Base-by-base conservation (phyloP, 2,329 filamentous ascomycete genomes). In the Neonectria ditissima region DNA sequence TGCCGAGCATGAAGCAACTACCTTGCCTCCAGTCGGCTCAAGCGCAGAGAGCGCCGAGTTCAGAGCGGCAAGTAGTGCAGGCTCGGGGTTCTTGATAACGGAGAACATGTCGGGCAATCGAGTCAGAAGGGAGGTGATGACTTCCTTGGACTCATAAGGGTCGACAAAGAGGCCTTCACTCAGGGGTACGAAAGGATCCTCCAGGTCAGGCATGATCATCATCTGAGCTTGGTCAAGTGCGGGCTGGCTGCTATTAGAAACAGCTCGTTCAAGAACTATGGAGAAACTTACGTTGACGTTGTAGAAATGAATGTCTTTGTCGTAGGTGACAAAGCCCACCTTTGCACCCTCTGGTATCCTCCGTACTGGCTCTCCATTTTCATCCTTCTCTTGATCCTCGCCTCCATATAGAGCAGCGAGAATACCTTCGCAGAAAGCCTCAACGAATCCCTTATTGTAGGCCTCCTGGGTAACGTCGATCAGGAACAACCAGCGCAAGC, bases 261-360 rank as follows among this genome's bases (percentile, higher is more conserved):
- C 14, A 4, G 18, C 43, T 8, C 34, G 16, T 1, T 20, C 45
- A 28, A 1, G 20, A 16, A 41, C 18, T 26, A 41, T 20, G 6
- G 10, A 14, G 10, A 55, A 34, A 86, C 90, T 81, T 82, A 92
- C 89, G 74, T 90, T 93, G 72, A 97, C 89, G 75, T 98, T 98
- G 83, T 98, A 99, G 78, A 98, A 99, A 76, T 99, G 96, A 63
- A 99, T 92, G 73, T 97, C 94, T 79, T 93, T 95, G 82, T 99
- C 96, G 77, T 91, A 99, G 1, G 96, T 97, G 67, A 98, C 90
- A 76, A 99, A 97, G 53, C 95, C 96, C 65, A 99, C 89, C 81
- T 93, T 97, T 52, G 92, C 89, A 13, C 93, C 94, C 56, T 87
- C 82, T 0, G 96, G 93, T 72, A 97, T 84, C 57, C 82, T 84